These are phyloP conservation scores for Cenchrus purpureus DNA, from an alignment of 176 grass and related monocot species.

Conservation along the genomic window DNA sequence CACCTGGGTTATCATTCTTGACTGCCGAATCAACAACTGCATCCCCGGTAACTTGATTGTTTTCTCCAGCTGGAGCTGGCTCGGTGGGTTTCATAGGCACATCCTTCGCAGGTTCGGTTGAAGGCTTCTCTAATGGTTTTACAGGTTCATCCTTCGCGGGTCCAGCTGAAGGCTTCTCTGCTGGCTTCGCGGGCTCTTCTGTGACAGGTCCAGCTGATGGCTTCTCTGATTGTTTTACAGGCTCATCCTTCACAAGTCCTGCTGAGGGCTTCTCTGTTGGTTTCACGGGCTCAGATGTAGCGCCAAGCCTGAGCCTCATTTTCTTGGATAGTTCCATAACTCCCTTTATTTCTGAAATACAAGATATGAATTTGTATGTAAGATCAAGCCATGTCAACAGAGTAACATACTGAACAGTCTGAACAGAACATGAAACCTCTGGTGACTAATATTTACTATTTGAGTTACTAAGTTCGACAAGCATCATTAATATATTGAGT, in stretches of 20 bases:
- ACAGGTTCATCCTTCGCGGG: constrained; percentile 49
- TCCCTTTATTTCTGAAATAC: constrained; percentile 67
- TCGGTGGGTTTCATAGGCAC: constrained; percentile 28
- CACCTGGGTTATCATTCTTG: constrained; percentile 37
- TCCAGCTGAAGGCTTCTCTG: constrained; percentile 42
- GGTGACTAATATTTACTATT: not conserved
- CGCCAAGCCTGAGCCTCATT: constrained; percentile 52
- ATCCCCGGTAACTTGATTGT: constrained; percentile 32
- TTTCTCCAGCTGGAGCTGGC: constrained; percentile 40
- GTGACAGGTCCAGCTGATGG: constrained; percentile 43
- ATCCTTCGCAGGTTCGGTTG: constrained; percentile 43
- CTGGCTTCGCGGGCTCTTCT: constrained; percentile 48
- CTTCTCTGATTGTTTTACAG: constrained; percentile 42
- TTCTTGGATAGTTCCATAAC: constrained; percentile 71
- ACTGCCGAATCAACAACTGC: constrained; percentile 25
- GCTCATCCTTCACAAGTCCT: constrained; percentile 45
- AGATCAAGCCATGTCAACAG: constrained; percentile 24
- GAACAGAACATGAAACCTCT: constrained; percentile 9
- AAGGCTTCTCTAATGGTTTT: constrained; percentile 50
- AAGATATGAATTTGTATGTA: constrained; percentile 13
- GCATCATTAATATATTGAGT: not conserved
- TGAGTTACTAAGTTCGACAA: not conserved
- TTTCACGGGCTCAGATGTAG: constrained; percentile 37
- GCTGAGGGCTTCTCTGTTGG: constrained; percentile 43
- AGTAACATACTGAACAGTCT: not conserved